Base-by-base conservation (phyloP, 2,329 filamentous ascomycete species). In the Emericellopsis cladophorae region DNA sequence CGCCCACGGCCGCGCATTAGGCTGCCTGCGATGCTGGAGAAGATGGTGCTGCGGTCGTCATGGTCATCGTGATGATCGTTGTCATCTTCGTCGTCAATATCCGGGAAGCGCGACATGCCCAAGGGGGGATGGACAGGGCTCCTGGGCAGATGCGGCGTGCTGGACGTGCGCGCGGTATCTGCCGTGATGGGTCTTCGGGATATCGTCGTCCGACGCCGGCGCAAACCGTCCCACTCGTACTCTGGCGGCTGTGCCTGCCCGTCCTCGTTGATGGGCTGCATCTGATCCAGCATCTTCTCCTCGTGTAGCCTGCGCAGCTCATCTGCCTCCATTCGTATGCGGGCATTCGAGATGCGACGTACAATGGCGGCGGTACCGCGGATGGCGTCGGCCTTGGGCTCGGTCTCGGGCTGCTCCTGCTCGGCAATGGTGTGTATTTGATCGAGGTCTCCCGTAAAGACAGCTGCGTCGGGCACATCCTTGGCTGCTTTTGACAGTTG, bases 401-500 rank as follows among this genome's bases (percentile, higher is more conserved):
- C 92, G 12, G 84, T 83, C 60, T 98, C 92, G n/a, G 89, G 84
- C 57, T 96, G 88, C 57, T 94, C 87, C 54, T 95, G 87, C 53
- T 95, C 86, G 37, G 86, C 90, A 46, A 96, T 92, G 24, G 90
- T 94, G 26, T 92, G 85, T 41, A 96, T 84, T 67, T 98, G 90
- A 53, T 96, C 84, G 40, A 98, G 72, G 54, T 96, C 88, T 36
- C 90, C 92, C 42, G 80, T 79, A 67, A 98, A 95, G 32, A 98
- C 80, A 26, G 89, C 88, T 0, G 87, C 72, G 56, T 96, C 92
- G 7, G 92, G 92, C 0, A 98, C 90, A 54, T 98, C 90, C 57
- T 96, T 98, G 51, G 92, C 86, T 0, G 90, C 95, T 58, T 96
- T 96, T 40, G 92, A 95, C n/a, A 98, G 75, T 56, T 98, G 92